Evolutionary conservation across 2,329 filamentous ascomycete species (phyloP).

Genomic region (Uncinocarpus reesii): DNA sequence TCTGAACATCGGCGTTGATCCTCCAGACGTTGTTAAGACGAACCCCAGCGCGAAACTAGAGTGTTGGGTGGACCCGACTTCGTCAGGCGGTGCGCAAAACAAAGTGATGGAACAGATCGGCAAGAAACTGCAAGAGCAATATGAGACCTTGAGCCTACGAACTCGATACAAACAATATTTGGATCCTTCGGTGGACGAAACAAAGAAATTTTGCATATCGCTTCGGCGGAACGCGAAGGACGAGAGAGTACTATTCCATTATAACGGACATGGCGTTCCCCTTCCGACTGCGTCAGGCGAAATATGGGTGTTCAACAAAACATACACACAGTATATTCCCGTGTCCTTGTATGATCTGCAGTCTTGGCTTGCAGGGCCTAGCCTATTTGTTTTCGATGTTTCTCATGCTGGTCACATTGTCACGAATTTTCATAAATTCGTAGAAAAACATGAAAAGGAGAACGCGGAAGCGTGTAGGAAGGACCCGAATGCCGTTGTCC

Average conservation of each 20-base stretch:
- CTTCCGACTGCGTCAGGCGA: slow-evolving; percentile 92
- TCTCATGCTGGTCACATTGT: slow-evolving; percentile 94
- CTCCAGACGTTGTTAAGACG: slow-evolving; percentile 92
- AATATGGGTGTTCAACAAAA: slow-evolving; percentile 99
- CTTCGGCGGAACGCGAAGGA: slow-evolving; percentile 87
- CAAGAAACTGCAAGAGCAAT: slow-evolving; percentile 90
- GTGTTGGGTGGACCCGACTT: slow-evolving; percentile 90
- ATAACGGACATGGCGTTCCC: slow-evolving; percentile 95
- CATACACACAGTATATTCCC: slow-evolving; percentile 96
- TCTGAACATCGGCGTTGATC: slow-evolving; percentile 93
- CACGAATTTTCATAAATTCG: slow-evolving; percentile 85
- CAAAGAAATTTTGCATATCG: slow-evolving; percentile 89
- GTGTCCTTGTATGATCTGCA: slow-evolving; percentile 92
- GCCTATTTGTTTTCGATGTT: slow-evolving; percentile 95
- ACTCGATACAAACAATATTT: slow-evolving; percentile 97
- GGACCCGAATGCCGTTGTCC: slow-evolving; percentile 57
- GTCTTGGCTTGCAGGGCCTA: slow-evolving; percentile 89
- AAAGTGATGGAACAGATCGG: slow-evolving; percentile 91
- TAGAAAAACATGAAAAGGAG: slow-evolving; percentile 87
- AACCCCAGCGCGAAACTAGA: slow-evolving; percentile 87
- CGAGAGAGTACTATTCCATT: slow-evolving; percentile 92
- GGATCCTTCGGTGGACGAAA: slow-evolving; percentile 93
- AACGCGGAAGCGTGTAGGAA: slow-evolving; percentile 64
- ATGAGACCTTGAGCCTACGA: slow-evolving; percentile 85
- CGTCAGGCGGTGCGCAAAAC: slow-evolving; percentile 59